Conservation (phyloP, 2,329 filamentous ascomycete genomes). For the Fusarium sp. region DNA sequence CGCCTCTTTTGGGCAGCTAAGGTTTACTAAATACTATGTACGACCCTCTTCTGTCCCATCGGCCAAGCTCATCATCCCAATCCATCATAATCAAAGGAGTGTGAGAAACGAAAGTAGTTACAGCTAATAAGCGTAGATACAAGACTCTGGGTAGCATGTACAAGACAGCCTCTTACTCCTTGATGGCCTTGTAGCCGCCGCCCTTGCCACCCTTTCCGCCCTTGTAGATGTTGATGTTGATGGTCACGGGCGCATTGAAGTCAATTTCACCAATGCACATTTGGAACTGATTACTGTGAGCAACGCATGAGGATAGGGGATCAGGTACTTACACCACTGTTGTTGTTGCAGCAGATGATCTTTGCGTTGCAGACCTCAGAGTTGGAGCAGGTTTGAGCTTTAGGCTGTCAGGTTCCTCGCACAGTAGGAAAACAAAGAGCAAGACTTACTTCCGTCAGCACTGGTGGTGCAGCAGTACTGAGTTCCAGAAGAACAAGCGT, state of each 20-base stretch:
- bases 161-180: background rate
- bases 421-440: background rate
- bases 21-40: background rate
- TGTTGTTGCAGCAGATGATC: background rate
- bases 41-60: background rate
- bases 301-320: accelerated
- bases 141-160: background rate
- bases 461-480: background rate
- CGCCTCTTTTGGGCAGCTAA: background rate
- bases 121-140: background rate
- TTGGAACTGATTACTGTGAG: background rate
- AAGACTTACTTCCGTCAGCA: constrained; percentile 21
- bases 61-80: background rate
- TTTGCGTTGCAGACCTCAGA: constrained; percentile 13
- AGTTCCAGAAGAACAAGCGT: background rate
- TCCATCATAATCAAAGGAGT: background rate
- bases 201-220: constrained; percentile 1
- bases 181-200: background rate
- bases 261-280: constrained; percentile 37
- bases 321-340: constrained; percentile 29
- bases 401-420: background rate
- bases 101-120: background rate
- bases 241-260: constrained; percentile 36
- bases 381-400: constrained; percentile 29
- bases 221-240: constrained; percentile 28